These are phyloP conservation scores for Ogataea ganodermae DNA, from an alignment of 805 yeast species.

Conservation along the genomic window DNA sequence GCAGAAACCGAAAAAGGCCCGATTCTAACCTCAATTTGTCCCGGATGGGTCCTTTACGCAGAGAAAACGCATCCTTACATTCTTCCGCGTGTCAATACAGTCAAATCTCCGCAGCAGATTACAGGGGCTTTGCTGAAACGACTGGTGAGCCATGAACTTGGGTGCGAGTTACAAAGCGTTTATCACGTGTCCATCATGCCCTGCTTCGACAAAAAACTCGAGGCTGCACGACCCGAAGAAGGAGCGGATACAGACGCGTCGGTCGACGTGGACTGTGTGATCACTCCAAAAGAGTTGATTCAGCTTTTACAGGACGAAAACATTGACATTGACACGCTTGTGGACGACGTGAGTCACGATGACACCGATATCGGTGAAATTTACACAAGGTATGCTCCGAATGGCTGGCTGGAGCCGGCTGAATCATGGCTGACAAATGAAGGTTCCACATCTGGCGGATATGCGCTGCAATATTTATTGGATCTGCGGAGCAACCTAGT, in stretches of 20 bases:
- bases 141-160: constrained; percentile 41
- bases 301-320: constrained; percentile 63
- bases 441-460: constrained; percentile 92
- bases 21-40: constrained; percentile 74
- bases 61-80: constrained; percentile 93
- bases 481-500: constrained; percentile 34
- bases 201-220: constrained; percentile 94
- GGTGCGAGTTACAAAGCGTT: constrained; percentile 36
- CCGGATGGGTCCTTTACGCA: constrained; percentile 95
- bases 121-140: constrained; percentile 78
- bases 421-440: constrained; percentile 71
- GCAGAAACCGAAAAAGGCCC: constrained; percentile 42
- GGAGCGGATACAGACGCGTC: constrained; percentile 46
- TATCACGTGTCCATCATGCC: constrained; percentile 94
- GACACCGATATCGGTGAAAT: constrained; percentile 16
- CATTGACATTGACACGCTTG: constrained; percentile 36
- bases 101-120: constrained; percentile 91
- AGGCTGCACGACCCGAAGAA: constrained; percentile 83
- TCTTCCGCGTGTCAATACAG: constrained; percentile 65
- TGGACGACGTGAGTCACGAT: constrained; percentile 21
- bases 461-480: constrained; percentile 66
- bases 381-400: constrained; percentile 48
- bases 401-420: constrained; percentile 58
- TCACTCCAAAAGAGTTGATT: constrained; percentile 85
- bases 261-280: constrained; percentile 87